phyloP scores from a whole-genome alignment of 768 basidiomycete genomes.

The Lanmaoa pseudosensibilis region DNA sequence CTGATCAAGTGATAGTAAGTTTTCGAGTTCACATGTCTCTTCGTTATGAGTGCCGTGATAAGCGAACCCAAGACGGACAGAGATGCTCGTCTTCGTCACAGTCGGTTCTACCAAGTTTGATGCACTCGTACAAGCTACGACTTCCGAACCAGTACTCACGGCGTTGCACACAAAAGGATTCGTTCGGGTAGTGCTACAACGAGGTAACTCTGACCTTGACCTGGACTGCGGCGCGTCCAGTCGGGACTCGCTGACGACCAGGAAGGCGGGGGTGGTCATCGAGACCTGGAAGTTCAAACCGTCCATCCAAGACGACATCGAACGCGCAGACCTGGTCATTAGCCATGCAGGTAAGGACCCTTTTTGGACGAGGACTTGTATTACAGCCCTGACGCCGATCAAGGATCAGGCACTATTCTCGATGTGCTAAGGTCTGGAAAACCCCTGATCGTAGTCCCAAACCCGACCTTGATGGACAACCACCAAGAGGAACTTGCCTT shows the following conservation, averaged over 20 bases:
- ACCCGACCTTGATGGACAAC: conserved; percentile 84
- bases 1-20: conserved; percentile 10
- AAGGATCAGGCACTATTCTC: conserved; percentile 94
- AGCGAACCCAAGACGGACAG: not conserved
- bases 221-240: conserved; percentile 22
- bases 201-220: conserved; percentile 63
- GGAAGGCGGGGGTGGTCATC: conserved; percentile 48
- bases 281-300: conserved; percentile 75
- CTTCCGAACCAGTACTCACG: conserved; percentile 59
- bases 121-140: conserved; percentile 57
- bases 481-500: conserved; percentile 90
- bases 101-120: conserved; percentile 92
- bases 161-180: conserved; percentile 57
- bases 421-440: conserved; percentile 77
- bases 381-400: conserved; percentile 1
- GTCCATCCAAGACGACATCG: conserved; percentile 64
- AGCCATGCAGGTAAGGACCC: conserved; percentile 82
- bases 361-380: not conserved
- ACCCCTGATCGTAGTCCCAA: conserved; percentile 85
- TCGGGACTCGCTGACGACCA: conserved; percentile 14
- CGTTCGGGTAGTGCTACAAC: conserved; percentile 66
- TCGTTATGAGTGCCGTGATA: not conserved
- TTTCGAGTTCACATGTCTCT: not conserved
- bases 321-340: conserved; percentile 74
- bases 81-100: conserved; percentile 64